Evolutionary conservation across 805 yeast species (phyloP), one percentile per base, ranked within the genome.

Genomic region (Clavispora vitiphila): DNA sequence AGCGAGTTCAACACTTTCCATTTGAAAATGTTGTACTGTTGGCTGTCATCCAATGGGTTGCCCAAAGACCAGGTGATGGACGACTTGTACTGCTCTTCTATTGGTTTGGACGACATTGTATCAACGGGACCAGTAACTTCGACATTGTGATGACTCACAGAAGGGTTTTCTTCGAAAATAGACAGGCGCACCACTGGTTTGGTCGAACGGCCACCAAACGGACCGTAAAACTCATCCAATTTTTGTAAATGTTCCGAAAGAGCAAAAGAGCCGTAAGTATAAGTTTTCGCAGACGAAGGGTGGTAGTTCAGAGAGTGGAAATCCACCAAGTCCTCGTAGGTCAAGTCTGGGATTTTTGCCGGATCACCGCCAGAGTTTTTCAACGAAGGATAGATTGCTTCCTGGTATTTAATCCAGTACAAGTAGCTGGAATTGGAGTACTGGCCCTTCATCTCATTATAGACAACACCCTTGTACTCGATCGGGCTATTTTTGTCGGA

Each of bases 401-500:
- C 86, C 56, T 86, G 88, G 68, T 82, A 91, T 48, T 81, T 78
- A 55, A 83, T 86, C 78, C 90, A 91, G 59, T 75, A 89, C 48
- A 82, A 76, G 61, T 93, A 93, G 3, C 90, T 78, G 0, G 96
- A 78, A 60, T 88, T 91, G 0, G 96, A 85, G 57, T 87, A 78
- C 63, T 91, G 97, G 8, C 99, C 99, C 64, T 93, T 93, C 99
- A 93, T 93, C 65, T 93, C 99, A 59, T 93, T 93, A 61, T 86
- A 93, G 2, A 93, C 99, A 25, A 93, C 99, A 35, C 99, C 99
- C 62, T 93, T 93, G 62, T 88, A 87, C 4, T 69, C 70, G 32
- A 93, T 57, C 1, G 87, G 85, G 11, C 86, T 72, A 0, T 53
- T 44, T 12, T 68, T 65, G 57, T 90, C 89, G 6, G 72, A 61